phyloP scores from a whole-genome alignment of 495 filamentous ascomycete genomes.

The Penicillium herquei region DNA sequence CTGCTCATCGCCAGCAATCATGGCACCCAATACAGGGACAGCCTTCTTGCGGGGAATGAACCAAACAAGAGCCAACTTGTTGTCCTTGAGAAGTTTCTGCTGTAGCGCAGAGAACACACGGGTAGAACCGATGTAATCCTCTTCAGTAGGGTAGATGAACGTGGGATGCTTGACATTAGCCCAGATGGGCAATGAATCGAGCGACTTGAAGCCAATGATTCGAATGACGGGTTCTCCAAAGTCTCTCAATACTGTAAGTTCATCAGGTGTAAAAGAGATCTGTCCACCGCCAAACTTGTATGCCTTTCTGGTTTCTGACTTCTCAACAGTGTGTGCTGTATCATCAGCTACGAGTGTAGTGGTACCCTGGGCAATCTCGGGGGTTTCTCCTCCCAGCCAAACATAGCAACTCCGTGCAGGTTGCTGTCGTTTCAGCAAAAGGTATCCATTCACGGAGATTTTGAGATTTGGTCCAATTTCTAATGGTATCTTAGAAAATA shows the following conservation, averaged over 20 bases:
- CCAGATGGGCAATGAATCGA: slow-evolving; percentile 75
- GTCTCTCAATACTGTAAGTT: slow-evolving; percentile 69
- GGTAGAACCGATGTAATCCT: slow-evolving; percentile 84
- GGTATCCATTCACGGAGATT: slow-evolving; percentile 91
- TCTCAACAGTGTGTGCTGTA: slow-evolving; percentile 71
- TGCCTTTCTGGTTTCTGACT: slow-evolving; percentile 80
- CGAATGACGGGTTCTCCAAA: slow-evolving; percentile 82
- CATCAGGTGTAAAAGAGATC: slow-evolving; percentile 79
- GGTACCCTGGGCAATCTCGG: slow-evolving; percentile 72
- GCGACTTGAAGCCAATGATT: slow-evolving; percentile 91
- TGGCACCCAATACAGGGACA: slow-evolving; percentile 71
- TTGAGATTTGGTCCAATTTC: slow-evolving; percentile 82
- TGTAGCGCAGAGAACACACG: slow-evolving; percentile 90
- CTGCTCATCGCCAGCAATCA: slow-evolving; percentile 71
- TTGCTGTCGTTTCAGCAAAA: slow-evolving; percentile 78
- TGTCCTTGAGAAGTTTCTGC: slow-evolving; percentile 72
- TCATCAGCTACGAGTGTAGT: slow-evolving; percentile 74
- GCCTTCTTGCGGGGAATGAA: slow-evolving; percentile 80
- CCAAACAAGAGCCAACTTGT: slow-evolving; percentile 86
- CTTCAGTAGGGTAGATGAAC: slow-evolving; percentile 94
- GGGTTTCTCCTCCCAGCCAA: slow-evolving; percentile 77
- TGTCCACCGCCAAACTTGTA: slow-evolving; percentile 95
- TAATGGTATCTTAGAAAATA: slow-evolving; percentile 80
- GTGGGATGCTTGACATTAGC: slow-evolving; percentile 79
- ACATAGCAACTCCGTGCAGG: slow-evolving; percentile 80